Base-by-base conservation (phyloP, 1,284 basidiomycete species). In the Cryptococcus maquisensis region DNA sequence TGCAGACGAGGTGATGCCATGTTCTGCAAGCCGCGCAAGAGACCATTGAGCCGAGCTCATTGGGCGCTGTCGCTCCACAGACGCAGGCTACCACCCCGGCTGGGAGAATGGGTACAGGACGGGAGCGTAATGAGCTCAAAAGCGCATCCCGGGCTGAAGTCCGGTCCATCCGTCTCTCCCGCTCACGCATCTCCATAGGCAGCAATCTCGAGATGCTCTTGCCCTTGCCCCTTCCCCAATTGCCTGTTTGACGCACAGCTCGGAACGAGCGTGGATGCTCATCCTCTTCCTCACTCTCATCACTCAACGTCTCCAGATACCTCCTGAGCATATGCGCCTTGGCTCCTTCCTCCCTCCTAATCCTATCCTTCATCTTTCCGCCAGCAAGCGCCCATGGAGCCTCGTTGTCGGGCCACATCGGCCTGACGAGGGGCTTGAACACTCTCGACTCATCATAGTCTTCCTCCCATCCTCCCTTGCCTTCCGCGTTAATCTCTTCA, bases 1-100 rank as follows among this genome's bases (percentile, higher is more conserved):
- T 63, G 46, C 72, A 74, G 6, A 56, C 54, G 16, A 71, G 49
- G 49, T 74, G 72, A 57, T 70, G 68, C 71, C 69, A 74, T 2
- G 66, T 69, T 50, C 66, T 63, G 60, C 71, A 73, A 5, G 62
- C 59, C 5, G 54, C 52, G 52, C 72, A 74, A 12, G 65, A 59
- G 7, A 73, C 60, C 62, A 72, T 63, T 10, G 61, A 52, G 5
- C 65, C 67, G 24, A 57, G 59, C 4, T 58, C 62, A 5, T 53
- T 49, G 2, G 59, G 51, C 1, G 57, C 52, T 20, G 53, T 55
- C 9, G 51, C 60, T 20, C 67, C 67, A 55, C 72, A 74, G 2
- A 60, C 58, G 46, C 71, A 72, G 32, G 59, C 63, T 12, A 74
- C 60, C 21, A 65, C 59, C 6, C 69, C 67, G 5, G 62, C 48